Evolutionary conservation across 805 yeast species (phyloP), one percentile per base, ranked within the genome.

Genomic region (Candida patagonica): DNA sequence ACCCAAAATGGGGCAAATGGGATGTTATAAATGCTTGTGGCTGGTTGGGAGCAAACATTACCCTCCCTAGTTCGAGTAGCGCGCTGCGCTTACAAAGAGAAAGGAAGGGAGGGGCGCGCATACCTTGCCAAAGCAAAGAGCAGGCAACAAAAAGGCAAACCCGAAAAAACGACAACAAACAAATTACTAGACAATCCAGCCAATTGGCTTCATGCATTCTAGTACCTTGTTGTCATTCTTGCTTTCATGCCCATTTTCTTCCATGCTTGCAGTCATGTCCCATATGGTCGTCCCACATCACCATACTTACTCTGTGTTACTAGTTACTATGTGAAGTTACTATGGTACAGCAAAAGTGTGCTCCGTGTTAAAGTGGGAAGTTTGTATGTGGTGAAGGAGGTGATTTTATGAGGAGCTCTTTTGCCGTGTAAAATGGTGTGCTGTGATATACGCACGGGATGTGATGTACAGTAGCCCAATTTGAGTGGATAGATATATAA

Each of bases 301-400:
- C 13, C 16, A 8, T 29, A n/a, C 15, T 15, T 13, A n/a, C 15
- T 15, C 8, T n/a, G 13, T 29, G 31, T 29, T 29, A 29, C n/a
- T n/a, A n/a, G n/a, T n/a, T n/a, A n/a, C n/a, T n/a, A n/a, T n/a
- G n/a, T n/a, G n/a, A n/a, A n/a, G n/a, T n/a, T n/a, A n/a, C n/a
- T n/a, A n/a, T n/a, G n/a, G n/a, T n/a, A n/a, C n/a, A n/a, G n/a
- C n/a, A n/a, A n/a, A n/a, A n/a, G n/a, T n/a, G n/a, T n/a, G n/a
- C n/a, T n/a, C n/a, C n/a, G n/a, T n/a, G n/a, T n/a, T n/a, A n/a
- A n/a, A n/a, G n/a, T n/a, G n/a, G n/a, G n/a, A n/a, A n/a, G n/a
- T n/a, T n/a, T n/a, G n/a, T n/a, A n/a, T n/a, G 31, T 29, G 31
- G 31, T 29, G 31, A 29, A 29, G 31, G 19, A 15, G 31, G 31